Percentiles rank a stretch among this genome's conserved stretches.
These are phyloP conservation scores for Chlamydomonas incerta DNA, from an alignment of 139 green algal genomes.

Conservation along the genomic window DNA sequence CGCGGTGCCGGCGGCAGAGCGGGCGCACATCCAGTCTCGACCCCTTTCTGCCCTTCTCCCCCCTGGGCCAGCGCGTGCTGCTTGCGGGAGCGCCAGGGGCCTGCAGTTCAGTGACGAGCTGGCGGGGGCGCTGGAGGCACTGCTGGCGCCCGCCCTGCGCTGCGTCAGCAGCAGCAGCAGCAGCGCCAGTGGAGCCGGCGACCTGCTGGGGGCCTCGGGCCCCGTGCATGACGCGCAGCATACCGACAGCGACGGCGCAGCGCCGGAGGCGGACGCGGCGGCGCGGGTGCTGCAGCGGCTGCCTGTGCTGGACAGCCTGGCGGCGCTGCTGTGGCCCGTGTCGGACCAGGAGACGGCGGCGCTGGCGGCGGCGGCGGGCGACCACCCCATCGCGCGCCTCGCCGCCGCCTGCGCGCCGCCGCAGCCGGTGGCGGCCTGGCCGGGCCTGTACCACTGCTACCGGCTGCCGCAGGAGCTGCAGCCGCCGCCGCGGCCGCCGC, in stretches of 20 bases:
- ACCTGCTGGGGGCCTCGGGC: background rate
- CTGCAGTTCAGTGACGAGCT: background rate
- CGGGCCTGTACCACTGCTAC: too few relatives aligned
- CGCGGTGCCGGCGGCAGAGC: too few relatives aligned
- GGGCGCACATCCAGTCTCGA: background rate
- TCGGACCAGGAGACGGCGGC: background rate
- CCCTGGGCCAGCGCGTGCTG: background rate
- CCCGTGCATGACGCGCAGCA: background rate
- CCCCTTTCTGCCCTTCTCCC: background rate
- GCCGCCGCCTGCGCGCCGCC: background rate
- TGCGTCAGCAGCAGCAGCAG: too few relatives aligned
- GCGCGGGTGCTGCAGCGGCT: background rate
- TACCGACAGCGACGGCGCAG: too few relatives aligned
- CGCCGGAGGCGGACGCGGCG: too few relatives aligned
- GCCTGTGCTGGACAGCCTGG: background rate
- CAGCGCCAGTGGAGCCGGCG: too few relatives aligned
- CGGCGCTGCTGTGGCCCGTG: conserved; percentile 10
- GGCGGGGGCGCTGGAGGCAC: background rate
- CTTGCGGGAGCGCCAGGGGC: background rate
- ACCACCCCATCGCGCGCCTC: conserved; percentile 10
- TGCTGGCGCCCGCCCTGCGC: background rate
- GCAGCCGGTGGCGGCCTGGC: background rate
- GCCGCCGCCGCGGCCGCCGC: background rate
- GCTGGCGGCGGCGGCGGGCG: conserved; percentile 7
- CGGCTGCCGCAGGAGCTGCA: too few relatives aligned